phyloP scores from a whole-genome alignment of 345 rosid genomes.

The Aethionema arabicum region DNA sequence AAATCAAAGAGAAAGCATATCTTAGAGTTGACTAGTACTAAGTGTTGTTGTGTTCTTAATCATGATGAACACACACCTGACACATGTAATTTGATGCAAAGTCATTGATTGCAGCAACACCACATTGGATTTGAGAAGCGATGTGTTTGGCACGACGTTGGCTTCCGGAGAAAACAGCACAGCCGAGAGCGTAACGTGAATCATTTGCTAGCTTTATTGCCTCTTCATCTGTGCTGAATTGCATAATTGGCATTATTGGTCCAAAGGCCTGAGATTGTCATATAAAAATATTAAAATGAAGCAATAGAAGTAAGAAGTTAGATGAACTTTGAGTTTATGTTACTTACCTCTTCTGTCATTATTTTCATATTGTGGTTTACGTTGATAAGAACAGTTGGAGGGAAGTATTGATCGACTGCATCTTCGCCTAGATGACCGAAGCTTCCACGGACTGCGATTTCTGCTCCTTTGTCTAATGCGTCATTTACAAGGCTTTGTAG shows the following conservation, averaged over 20 bases:
- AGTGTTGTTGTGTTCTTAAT: background rate
- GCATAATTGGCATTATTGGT: conserved; percentile 98
- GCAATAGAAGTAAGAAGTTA: background rate
- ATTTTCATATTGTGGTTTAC: conserved; percentile 85
- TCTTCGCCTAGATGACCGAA: conserved; percentile 87
- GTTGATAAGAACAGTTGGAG: conserved; percentile 82
- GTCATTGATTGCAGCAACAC: conserved; percentile 92
- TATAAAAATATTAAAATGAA: conserved; percentile 4
- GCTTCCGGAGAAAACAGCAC: conserved; percentile 89
- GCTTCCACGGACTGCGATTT: conserved; percentile 86
- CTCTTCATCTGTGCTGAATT: conserved; percentile 88
- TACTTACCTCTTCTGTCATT: conserved; percentile 95
- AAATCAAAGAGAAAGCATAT: conserved; percentile 11
- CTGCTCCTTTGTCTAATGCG: conserved; percentile 91
- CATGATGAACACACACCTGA: conserved; percentile 67
- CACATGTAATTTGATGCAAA: conserved; percentile 92
- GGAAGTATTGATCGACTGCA: conserved; percentile 94
- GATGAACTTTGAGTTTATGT: background rate
- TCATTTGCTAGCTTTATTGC: conserved; percentile 83
- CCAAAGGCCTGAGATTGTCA: conserved; percentile 79
- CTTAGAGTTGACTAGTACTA: background rate
- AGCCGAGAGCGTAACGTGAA: conserved; percentile 90
- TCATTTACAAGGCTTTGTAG: conserved; percentile 84
- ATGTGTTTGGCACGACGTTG: conserved; percentile 73
- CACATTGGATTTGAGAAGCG: conserved; percentile 84